Conservation (phyloP, 192 early-diverging fungal species). For the Coemansia reversa region DNA sequence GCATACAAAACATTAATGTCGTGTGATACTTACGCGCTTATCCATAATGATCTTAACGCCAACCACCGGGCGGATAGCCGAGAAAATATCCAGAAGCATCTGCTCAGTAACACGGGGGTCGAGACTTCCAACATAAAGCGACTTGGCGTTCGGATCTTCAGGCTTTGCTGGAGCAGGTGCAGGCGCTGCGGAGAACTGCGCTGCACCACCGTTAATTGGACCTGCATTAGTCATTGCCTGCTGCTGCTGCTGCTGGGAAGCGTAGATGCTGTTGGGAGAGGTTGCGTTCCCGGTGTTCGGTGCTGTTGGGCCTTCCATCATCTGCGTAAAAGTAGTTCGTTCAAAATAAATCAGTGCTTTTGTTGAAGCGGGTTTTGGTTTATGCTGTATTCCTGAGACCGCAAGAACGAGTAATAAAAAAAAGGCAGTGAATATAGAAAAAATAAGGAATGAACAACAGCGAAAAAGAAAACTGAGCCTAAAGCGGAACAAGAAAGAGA, state of each 20-base stretch:
- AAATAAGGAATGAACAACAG: conserved; percentile 17
- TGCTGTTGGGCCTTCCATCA: conserved; percentile 42
- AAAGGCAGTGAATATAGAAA: conserved; percentile 24
- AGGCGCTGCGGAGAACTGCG: conserved; percentile 40
- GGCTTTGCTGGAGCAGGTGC: conserved; percentile 9
- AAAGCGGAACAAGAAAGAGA: conserved; percentile 10
- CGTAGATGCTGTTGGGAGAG: conserved; percentile 32
- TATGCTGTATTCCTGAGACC: neutral
- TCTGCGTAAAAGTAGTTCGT: conserved; percentile 22
- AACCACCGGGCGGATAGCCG: conserved; percentile 60
- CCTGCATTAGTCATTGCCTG: conserved; percentile 20
- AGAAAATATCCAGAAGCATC: conserved; percentile 74
- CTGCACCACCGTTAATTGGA: conserved; percentile 18
- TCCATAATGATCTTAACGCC: conserved; percentile 81
- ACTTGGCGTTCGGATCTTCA: conserved; percentile 52
- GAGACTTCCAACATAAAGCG: conserved; percentile 84
- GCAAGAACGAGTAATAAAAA: conserved; percentile 10
- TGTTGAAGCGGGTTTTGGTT: conserved; percentile 2
- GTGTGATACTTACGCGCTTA: conserved; percentile 57
- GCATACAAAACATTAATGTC: neutral
- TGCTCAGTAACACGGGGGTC: conserved; percentile 77
- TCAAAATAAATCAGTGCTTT: conserved; percentile 4
- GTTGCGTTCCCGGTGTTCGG: conserved; percentile 21
- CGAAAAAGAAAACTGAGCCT: conserved; percentile 11
- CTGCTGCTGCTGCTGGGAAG: conserved; percentile 38